A percentile compares a stretch with the other conserved stretches of the same genome.
These are phyloP conservation scores for Dioscorea zingiberensis DNA, from an alignment of 106 monocot species.

Conservation along the genomic window DNA sequence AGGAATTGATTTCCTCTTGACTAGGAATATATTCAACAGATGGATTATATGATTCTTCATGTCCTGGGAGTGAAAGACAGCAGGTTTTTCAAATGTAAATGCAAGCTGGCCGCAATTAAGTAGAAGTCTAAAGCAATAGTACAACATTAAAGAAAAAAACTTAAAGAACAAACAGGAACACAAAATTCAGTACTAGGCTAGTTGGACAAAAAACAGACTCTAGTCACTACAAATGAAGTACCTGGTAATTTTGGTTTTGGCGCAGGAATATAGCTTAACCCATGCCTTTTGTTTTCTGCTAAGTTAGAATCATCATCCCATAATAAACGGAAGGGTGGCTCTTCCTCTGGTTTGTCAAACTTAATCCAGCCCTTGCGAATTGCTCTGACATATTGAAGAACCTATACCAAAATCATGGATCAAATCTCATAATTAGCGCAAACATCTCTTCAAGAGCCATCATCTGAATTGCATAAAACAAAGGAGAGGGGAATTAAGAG, in stretches of 20 bases:
- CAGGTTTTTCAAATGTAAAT: no score
- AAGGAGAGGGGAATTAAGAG: no score
- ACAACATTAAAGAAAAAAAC: neutral
- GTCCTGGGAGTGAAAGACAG: slow-evolving; percentile 41
- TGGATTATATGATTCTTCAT: slow-evolving; percentile 95
- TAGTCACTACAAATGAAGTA: slow-evolving; percentile 7
- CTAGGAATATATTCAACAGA: slow-evolving; percentile 94
- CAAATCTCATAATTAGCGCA: neutral
- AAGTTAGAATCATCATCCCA: slow-evolving; percentile 82
- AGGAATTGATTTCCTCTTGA: slow-evolving; percentile 89
- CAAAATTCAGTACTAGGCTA: no score
- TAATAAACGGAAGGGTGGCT: slow-evolving; percentile 52
- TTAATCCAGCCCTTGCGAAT: slow-evolving; percentile 88
- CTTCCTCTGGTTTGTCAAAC: slow-evolving; percentile 86
- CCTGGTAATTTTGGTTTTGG: slow-evolving; percentile 90
- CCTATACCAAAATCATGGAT: slow-evolving; percentile 34
- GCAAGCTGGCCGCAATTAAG: neutral
- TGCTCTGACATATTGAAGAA: slow-evolving; percentile 84
- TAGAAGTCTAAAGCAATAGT: neutral
- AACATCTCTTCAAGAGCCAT: neutral
- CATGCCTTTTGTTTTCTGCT: slow-evolving; percentile 60
- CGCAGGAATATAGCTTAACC: slow-evolving; percentile 75
- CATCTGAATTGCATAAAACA: no score
- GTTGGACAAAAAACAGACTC: no score
- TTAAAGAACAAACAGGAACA: no score